Conservation (phyloP, 2,329 filamentous ascomycete genomes). For the Alternaria incomplexa region DNA sequence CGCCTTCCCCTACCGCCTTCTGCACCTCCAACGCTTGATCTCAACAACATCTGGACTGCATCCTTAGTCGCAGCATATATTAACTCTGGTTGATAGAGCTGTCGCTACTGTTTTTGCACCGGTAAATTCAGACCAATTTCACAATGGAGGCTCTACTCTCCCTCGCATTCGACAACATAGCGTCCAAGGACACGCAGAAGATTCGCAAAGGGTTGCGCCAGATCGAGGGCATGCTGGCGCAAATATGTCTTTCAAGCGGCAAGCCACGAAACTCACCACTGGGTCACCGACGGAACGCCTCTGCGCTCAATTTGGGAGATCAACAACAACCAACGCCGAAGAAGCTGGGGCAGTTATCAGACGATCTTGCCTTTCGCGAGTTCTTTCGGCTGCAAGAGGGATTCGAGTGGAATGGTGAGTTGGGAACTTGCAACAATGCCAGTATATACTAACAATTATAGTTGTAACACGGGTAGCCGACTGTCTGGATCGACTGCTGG, state of each 20-base stretch:
- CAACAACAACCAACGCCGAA: constrained; percentile 42
- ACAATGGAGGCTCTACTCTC: constrained; percentile 89
- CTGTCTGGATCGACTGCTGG: constrained; percentile 84
- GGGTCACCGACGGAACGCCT: constrained; percentile 45
- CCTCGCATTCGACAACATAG: constrained; percentile 94
- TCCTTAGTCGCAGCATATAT: constrained; percentile 7
- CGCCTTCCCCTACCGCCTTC: constrained; percentile 20
- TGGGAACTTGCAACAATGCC: not conserved
- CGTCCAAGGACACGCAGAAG: constrained; percentile 86
- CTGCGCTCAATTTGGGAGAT: constrained; percentile 44
- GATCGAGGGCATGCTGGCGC: constrained; percentile 90
- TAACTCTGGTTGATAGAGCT: constrained; percentile 1
- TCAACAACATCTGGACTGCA: constrained; percentile 14
- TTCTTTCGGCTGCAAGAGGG: constrained; percentile 97
- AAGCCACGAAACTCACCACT: constrained; percentile 42
- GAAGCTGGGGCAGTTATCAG: constrained; percentile 70
- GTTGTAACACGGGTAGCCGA: constrained; percentile 84
- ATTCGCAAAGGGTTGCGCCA: constrained; percentile 93
- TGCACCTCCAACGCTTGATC: constrained; percentile 18
- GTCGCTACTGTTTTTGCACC: constrained; percentile 9
- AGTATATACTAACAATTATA: constrained; percentile 28
- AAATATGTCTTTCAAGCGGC: constrained; percentile 79
- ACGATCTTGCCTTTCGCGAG: constrained; percentile 89
- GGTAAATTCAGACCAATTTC: constrained; percentile 11
- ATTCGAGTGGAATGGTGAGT: constrained; percentile 89